Evolutionary conservation across 1,139 yeast genomes (phyloP).

Genomic region (Candida sanyaensis): DNA sequence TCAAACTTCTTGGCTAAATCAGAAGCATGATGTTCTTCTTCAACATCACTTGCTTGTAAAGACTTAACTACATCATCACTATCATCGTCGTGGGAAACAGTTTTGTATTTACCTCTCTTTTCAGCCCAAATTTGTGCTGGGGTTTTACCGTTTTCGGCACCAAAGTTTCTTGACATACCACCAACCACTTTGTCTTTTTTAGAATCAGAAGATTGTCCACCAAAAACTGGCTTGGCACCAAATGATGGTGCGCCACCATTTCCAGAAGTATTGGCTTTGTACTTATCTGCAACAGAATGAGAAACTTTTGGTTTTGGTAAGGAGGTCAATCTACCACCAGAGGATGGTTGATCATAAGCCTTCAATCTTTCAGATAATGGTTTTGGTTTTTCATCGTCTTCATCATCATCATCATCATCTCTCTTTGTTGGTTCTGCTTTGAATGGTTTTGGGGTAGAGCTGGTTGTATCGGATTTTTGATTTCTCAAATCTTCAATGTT

Average conservation of each 20-base stretch:
- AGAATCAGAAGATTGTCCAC: slow-evolving; percentile 27
- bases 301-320: slow-evolving; percentile 66
- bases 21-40: slow-evolving; percentile 11
- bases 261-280: slow-evolving; percentile 32
- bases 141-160: slow-evolving; percentile 76
- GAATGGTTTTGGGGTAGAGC: slow-evolving; percentile 38
- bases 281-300: slow-evolving; percentile 55
- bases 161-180: slow-evolving; percentile 71
- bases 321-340: slow-evolving; percentile 52
- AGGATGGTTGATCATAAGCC: slow-evolving; percentile 25
- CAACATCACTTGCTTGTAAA: slow-evolving; percentile 8
- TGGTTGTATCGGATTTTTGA: slow-evolving; percentile 49
- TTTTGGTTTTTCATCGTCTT: slow-evolving; percentile 31
- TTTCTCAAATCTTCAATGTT: slow-evolving; percentile 45
- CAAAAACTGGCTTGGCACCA: slow-evolving; percentile 55
- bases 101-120: slow-evolving; percentile 67
- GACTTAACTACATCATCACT: slow-evolving; percentile 19
- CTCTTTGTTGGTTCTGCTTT: slow-evolving; percentile 18
- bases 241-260: slow-evolving; percentile 37
- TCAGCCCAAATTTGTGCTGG: slow-evolving; percentile 98
- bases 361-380: slow-evolving; percentile 47
- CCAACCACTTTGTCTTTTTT: slow-evolving; percentile 53
- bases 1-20: slow-evolving; percentile 23
- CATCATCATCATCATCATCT: slow-evolving; percentile 31
- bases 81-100: slow-evolving; percentile 33